Percentiles rank a stretch among this genome's conserved stretches.
These are phyloP conservation scores for Exophiala lecanii-corni DNA, from an alignment of 2,329 filamentous ascomycete species.

Conservation along the genomic window DNA sequence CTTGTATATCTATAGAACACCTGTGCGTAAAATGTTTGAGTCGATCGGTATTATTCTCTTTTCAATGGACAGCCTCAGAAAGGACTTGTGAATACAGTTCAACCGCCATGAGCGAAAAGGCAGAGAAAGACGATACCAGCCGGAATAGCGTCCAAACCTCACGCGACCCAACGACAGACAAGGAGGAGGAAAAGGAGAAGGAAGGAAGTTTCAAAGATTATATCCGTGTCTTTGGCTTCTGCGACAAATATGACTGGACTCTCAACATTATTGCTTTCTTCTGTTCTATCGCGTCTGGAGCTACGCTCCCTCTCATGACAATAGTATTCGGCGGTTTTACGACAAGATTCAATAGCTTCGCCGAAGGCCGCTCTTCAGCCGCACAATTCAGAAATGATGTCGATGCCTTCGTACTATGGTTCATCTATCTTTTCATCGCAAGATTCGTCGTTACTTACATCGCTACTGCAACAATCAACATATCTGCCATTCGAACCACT, in stretches of 20 bases:
- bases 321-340: conserved; percentile 35
- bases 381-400: conserved; percentile 22
- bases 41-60: too few relatives aligned
- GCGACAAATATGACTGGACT: conserved; percentile 24
- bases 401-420: conserved; percentile 29
- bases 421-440: conserved; percentile 35
- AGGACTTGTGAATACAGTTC: too few relatives aligned
- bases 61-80: too few relatives aligned
- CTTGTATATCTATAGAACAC: too few relatives aligned
- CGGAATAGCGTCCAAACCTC: conserved; percentile 3
- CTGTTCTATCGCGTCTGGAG: conserved; percentile 27
- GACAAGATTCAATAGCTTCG: conserved; percentile 29
- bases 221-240: conserved; percentile 23
- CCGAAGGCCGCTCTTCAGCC: conserved; percentile 15
- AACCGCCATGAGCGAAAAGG: conserved; percentile 9
- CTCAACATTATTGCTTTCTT: conserved; percentile 20
- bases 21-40: too few relatives aligned
- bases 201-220: conserved; percentile 19
- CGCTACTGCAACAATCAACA: conserved; percentile 28
- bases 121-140: conserved; percentile 9
- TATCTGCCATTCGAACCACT: conserved; percentile 27
- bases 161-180: neutral
- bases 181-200: conserved; percentile 10
- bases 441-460: conserved; percentile 33
- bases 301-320: conserved; percentile 34